A percentile compares a stretch with the other conserved stretches of the same genome.
These are phyloP conservation scores for Yamadazyma blattariae DNA, from an alignment of 1,139 yeast species.

Conservation along the genomic window DNA sequence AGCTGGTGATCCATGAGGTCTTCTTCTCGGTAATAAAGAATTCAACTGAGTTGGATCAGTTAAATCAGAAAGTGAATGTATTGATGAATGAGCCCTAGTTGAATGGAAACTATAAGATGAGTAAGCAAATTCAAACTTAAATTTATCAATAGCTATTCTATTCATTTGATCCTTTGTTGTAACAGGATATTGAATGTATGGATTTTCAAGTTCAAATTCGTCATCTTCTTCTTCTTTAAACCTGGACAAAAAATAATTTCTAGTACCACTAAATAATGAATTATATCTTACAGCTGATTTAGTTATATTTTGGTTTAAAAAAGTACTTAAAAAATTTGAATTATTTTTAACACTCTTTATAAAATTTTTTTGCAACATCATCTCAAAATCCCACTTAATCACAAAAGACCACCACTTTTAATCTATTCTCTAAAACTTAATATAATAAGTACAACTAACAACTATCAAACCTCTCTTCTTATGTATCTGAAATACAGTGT, in stretches of 20 bases:
- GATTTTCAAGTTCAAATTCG: conserved; percentile 23
- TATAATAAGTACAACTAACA: no score
- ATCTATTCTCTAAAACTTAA: no score
- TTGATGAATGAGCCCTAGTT: conserved; percentile 33
- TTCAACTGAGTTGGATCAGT: conserved; percentile 49
- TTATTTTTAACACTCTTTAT: no score
- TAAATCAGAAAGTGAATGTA: conserved; percentile 50
- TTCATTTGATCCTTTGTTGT: conserved; percentile 41
- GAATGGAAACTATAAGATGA: conserved; percentile 53
- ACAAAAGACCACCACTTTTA: no score
- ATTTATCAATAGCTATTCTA: conserved; percentile 36
- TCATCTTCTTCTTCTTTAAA: conserved; percentile 16
- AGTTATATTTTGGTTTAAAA: no score
- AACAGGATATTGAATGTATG: conserved; percentile 42
- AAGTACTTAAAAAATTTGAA: no score
- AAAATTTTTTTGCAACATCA: not conserved
- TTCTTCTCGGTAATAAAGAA: conserved; percentile 47
- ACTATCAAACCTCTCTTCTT: no score
- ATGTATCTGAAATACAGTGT: no score
- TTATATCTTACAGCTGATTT: conserved; percentile 1
- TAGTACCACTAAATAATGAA: conserved; percentile 23
- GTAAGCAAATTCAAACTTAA: conserved; percentile 44
- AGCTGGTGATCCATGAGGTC: conserved; percentile 53
- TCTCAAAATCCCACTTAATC: no score
- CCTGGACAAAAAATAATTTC: conserved; percentile 27